A percentile compares a stretch with the other conserved stretches of the same genome.
Conservation (phyloP, 768 basidiomycete genomes). For the Lactarius sp. region DNA sequence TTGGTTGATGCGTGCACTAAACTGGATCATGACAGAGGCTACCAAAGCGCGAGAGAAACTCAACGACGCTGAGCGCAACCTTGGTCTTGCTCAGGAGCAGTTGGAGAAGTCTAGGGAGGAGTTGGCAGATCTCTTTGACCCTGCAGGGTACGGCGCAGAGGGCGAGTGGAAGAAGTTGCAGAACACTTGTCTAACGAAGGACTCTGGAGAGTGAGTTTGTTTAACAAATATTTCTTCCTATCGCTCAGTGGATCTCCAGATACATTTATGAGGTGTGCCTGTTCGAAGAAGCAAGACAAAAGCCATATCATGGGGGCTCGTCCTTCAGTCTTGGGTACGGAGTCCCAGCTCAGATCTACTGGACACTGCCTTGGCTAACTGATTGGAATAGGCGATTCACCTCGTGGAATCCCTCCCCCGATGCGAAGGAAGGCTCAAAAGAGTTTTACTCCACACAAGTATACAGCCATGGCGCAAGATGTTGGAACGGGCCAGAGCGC, state of each 20-base stretch:
- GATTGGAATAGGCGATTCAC: conserved; percentile 54
- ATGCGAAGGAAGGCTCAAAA: conserved; percentile 52
- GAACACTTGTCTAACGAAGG: conserved; percentile 68
- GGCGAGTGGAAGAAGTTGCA: conserved; percentile 98
- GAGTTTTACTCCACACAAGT: conserved; percentile 79
- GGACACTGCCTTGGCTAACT: not conserved
- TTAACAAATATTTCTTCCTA: not conserved
- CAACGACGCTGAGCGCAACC: conserved; percentile 55
- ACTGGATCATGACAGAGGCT: conserved; percentile 39
- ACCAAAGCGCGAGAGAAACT: conserved; percentile 58
- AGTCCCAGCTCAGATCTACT: not conserved
- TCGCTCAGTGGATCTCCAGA: conserved; percentile 37
- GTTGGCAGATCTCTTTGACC: conserved; percentile 59
- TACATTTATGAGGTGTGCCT: conserved; percentile 95
- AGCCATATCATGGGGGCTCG: conserved; percentile 72
- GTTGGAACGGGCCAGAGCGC: conserved; percentile 95
- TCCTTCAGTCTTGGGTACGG: conserved; percentile 80
- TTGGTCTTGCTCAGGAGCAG: conserved; percentile 49
- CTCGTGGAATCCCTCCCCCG: conserved; percentile 68
- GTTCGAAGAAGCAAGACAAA: conserved; percentile 85
- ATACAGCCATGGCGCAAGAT: conserved; percentile 81
- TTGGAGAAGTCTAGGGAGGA: conserved; percentile 52
- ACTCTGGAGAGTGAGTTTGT: conserved; percentile 80
- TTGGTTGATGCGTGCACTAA: not conserved
- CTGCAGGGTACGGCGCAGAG: conserved; percentile 61